Conservation (phyloP, 768 basidiomycete species). For the Lentinula detonsa region DNA sequence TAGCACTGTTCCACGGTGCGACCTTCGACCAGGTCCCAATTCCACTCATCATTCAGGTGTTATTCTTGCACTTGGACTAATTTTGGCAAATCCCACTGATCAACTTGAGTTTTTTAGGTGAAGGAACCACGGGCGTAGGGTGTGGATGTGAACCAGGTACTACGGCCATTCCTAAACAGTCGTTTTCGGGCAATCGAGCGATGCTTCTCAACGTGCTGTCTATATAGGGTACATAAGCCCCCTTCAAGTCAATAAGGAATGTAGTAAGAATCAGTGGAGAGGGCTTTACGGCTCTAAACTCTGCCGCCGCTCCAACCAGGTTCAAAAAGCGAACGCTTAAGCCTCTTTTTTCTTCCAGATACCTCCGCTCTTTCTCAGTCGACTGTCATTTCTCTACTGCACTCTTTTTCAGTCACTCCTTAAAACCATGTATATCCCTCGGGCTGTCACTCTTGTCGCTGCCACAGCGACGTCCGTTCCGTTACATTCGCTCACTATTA, state of each 20-base stretch:
- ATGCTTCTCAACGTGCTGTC: neutral
- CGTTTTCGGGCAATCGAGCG: neutral
- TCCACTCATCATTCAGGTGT: neutral
- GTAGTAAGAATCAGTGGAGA: neutral
- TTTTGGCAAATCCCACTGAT: neutral
- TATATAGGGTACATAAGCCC: neutral
- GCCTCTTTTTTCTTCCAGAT: neutral
- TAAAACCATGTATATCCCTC: constrained; percentile 3
- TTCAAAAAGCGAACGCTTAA: neutral
- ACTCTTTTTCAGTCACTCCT: neutral
- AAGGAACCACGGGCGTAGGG: neutral
- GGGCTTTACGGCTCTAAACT: neutral
- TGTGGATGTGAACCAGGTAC: neutral
- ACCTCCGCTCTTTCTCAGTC: neutral
- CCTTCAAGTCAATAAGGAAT: neutral
- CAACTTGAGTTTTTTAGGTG: neutral
- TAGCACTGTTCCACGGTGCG: neutral
- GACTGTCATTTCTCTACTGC: neutral
- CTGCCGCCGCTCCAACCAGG: neutral
- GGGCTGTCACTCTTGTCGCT: constrained; percentile 1
- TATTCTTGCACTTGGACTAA: neutral
- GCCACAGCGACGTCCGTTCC: constrained; percentile 1
- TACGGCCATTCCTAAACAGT: neutral
- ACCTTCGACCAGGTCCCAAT: neutral
- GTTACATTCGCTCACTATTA: constrained; percentile 6